Conservation (phyloP, 2,329 filamentous ascomycete genomes). For the Huntiella moniliformis region DNA sequence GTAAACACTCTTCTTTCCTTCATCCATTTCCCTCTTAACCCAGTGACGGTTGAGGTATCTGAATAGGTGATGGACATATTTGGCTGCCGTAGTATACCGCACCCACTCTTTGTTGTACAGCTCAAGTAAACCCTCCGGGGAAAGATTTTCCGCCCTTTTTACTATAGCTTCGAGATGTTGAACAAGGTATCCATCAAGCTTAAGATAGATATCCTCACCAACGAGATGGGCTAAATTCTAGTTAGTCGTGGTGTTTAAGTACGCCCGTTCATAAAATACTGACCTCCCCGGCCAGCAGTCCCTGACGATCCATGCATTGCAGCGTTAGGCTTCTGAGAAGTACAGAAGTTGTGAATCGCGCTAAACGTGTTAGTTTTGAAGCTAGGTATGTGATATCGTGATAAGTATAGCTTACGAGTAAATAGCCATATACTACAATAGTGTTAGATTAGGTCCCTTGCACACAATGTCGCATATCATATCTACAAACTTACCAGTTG, state of each 20-base stretch:
- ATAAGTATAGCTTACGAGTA: slow-evolving; percentile 52
- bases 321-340: slow-evolving; percentile 63
- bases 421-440: slow-evolving; percentile 67
- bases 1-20: slow-evolving; percentile 95
- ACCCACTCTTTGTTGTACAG: slow-evolving; percentile 98
- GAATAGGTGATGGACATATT: slow-evolving; percentile 96
- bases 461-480: background rate
- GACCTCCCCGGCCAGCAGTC: slow-evolving; percentile 45
- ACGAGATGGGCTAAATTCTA: slow-evolving; percentile 57
- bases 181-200: slow-evolving; percentile 71
- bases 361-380: slow-evolving; percentile 21
- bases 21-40: slow-evolving; percentile 97
- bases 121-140: slow-evolving; percentile 71
- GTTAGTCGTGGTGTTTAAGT: background rate
- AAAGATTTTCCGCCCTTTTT: slow-evolving; percentile 55
- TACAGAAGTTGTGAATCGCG: slow-evolving; percentile 97
- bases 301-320: slow-evolving; percentile 21
- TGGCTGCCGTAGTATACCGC: slow-evolving; percentile 84
- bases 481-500: slow-evolving; percentile 41
- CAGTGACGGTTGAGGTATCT: slow-evolving; percentile 92
- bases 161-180: slow-evolving; percentile 56
- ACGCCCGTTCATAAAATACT: slow-evolving; percentile 10
- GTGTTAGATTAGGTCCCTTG: slow-evolving; percentile 1
- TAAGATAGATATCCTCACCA: slow-evolving; percentile 87
- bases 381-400: background rate